A percentile compares a stretch with the other conserved stretches of the same genome.
Evolutionary conservation across 1,284 basidiomycete species (phyloP).

Genomic region (Fomitiporia mediterranea): DNA sequence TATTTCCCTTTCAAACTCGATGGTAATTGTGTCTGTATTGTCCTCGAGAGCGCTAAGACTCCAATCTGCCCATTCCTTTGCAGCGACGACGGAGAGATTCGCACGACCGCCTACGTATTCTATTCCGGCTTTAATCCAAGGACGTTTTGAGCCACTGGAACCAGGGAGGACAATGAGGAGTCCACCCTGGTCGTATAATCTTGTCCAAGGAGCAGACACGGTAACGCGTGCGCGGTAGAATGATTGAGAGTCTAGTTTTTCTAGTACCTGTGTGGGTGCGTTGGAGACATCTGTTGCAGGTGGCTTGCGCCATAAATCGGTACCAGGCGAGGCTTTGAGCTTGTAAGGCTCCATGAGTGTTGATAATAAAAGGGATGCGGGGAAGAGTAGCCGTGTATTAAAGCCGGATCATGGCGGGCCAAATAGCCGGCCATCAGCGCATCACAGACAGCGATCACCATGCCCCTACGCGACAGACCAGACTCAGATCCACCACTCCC

Average conservation of each 20-base stretch:
- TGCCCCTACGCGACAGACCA: background rate
- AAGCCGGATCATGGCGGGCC: background rate
- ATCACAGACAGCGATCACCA: conserved; percentile 1
- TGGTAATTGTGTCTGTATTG: conserved; percentile 20
- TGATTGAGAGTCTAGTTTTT: conserved; percentile 4
- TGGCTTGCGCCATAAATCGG: conserved; percentile 28
- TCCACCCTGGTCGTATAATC: conserved; percentile 28
- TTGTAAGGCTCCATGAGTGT: too few species aligned
- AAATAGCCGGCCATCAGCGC: background rate
- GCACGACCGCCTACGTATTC: conserved; percentile 24
- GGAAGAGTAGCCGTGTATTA: background rate
- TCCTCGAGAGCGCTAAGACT: conserved; percentile 23
- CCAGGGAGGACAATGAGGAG: conserved; percentile 24
- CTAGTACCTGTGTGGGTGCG: conserved; percentile 20
- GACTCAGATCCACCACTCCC: background rate
- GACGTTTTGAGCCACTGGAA: conserved; percentile 4
- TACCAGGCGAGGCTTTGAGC: conserved; percentile 12
- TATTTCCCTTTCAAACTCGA: conserved; percentile 24
- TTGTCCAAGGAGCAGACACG: conserved; percentile 24
- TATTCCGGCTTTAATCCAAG: conserved; percentile 28
- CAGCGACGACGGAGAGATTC: conserved; percentile 25
- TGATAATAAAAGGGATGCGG: background rate
- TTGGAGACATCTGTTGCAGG: conserved; percentile 23
- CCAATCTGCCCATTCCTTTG: conserved; percentile 26
- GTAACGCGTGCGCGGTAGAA: conserved; percentile 26